A percentile compares a stretch with the other conserved stretches of the same genome.
These are phyloP conservation scores for Guillardia theta DNA, from an alignment of 78 protist genomes.

Conservation along the genomic window DNA sequence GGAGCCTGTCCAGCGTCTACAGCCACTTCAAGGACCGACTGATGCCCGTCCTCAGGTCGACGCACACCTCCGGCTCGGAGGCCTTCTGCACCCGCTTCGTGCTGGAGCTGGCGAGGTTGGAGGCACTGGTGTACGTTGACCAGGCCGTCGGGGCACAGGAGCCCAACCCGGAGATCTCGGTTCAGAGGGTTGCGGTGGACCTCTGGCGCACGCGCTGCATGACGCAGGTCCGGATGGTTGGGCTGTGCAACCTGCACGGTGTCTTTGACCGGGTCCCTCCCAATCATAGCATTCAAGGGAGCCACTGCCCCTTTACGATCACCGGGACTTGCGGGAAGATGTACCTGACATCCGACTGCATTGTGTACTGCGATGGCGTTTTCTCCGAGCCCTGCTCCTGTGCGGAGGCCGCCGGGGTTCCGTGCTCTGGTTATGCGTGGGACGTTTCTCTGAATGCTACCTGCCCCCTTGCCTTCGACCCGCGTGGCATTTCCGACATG, in stretches of 20 bases:
- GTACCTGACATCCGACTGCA: neutral
- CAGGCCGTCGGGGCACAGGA: neutral
- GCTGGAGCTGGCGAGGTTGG: neutral
- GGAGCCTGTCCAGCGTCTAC: too few species aligned
- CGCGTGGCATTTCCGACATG: too few species aligned
- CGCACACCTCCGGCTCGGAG: too few species aligned
- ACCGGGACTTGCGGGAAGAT: neutral
- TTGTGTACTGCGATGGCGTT: neutral
- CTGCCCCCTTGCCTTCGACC: neutral
- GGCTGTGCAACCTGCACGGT: neutral
- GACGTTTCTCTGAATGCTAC: too few species aligned
- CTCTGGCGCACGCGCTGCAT: neutral
- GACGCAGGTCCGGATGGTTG: neutral
- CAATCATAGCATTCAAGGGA: neutral
- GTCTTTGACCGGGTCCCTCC: neutral
- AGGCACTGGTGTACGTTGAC: too few species aligned
- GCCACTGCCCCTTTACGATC: neutral
- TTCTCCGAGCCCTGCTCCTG: neutral
- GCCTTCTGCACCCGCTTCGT: neutral
- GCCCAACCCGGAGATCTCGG: neutral
- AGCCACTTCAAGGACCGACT: too few species aligned
- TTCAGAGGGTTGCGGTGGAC: neutral
- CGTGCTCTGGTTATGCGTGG: neutral
- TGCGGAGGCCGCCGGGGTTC: neutral
- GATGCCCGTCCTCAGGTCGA: too few species aligned